Evolutionary conservation across 1,284 basidiomycete species (phyloP), one percentile per base, ranked within the genome.

Genomic region (Prillingera fragicola): DNA sequence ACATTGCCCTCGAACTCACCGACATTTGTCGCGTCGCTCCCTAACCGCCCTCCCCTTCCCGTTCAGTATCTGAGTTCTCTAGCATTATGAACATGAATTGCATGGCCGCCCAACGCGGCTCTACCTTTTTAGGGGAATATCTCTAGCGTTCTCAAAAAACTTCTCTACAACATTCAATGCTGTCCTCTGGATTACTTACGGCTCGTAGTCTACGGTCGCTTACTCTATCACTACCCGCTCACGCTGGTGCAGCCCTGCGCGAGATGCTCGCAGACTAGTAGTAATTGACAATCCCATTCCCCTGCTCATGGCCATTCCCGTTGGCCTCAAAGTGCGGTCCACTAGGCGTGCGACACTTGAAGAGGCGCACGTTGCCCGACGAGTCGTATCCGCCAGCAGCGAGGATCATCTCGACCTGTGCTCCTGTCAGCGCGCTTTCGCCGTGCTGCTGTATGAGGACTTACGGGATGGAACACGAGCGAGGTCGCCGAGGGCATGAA

Each of bases 391-490:
- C 69, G 12, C 64, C 63, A 2, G 66, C 69, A 10, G 69, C 70
- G 32, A 72, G 50, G 26, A 72, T 57, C 60, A 70, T 65, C 43
- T 69, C 65, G 48, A 59, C 52, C 65, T 69, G 39, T 7, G 12
- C 21, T 9, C 5, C 7, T 1, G 25, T 40, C 17, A 47, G 22
- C 12, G 19, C 8, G 19, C 10, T 33, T 17, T 5, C 13, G 8
- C 17, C 10, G 34, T 25, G 7, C 5, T 7, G 13, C 9, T 12
- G 5, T 12, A 14, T n/a, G 26, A n/a, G 14, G 21, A 62, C 67
- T 52, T 43, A 69, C 67, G 19, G 71, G 71, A 54, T 73, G 71
- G 60, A 72, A 73, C 12, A 67, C 59, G 41, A 73, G 43, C 19
- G 61, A 62, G 5, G 67, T 47, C 3, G 63, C 65, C 38, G 60